Evolutionary conservation across 108 stramenopile genomes (phyloP).

Genomic region (Pseudonitzschia multiseries): DNA sequence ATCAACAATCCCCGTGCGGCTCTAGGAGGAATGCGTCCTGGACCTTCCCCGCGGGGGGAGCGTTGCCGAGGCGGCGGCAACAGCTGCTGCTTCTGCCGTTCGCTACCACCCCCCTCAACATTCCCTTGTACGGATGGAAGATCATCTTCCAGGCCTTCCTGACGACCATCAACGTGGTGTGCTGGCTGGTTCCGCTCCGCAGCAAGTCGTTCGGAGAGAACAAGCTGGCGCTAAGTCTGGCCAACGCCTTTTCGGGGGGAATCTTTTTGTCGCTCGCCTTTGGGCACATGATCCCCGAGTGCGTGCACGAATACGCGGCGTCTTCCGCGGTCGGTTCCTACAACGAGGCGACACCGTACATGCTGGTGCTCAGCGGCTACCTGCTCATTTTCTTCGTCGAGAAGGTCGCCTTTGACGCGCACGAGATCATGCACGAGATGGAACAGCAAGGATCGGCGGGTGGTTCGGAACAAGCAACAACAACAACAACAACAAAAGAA

Average conservation of each 20-base stretch:
- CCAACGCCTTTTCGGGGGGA: conserved; percentile 97
- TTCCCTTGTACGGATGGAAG: conserved; percentile 87
- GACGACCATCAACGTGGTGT: conserved; percentile 85
- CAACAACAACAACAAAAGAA: conserved; percentile 21
- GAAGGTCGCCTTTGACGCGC: conserved; percentile 94
- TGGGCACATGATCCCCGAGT: conserved; percentile 96
- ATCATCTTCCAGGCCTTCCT: conserved; percentile 84
- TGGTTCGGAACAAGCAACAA: too few relatives aligned
- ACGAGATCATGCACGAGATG: conserved; percentile 86
- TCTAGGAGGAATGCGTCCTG: neutral
- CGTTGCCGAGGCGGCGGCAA: conserved; percentile 13
- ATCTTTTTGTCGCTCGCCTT: conserved; percentile 95
- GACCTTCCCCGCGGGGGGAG: conserved; percentile 11
- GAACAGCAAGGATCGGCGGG: conserved; percentile 43
- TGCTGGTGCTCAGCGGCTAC: conserved; percentile 86
- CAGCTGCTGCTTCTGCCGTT: conserved; percentile 16
- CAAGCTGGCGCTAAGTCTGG: conserved; percentile 75
- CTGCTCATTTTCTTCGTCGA: conserved; percentile 96
- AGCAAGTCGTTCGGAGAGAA: conserved; percentile 81
- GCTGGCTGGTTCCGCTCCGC: conserved; percentile 85
- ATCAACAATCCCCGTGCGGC: neutral
- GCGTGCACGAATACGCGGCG: conserved; percentile 85
- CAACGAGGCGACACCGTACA: conserved; percentile 80
- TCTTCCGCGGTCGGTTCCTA: conserved; percentile 14
- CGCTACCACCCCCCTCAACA: conserved; percentile 48